Base-by-base conservation (phyloP, 106 monocot species). In the Phalaenopsis equestris region DNA sequence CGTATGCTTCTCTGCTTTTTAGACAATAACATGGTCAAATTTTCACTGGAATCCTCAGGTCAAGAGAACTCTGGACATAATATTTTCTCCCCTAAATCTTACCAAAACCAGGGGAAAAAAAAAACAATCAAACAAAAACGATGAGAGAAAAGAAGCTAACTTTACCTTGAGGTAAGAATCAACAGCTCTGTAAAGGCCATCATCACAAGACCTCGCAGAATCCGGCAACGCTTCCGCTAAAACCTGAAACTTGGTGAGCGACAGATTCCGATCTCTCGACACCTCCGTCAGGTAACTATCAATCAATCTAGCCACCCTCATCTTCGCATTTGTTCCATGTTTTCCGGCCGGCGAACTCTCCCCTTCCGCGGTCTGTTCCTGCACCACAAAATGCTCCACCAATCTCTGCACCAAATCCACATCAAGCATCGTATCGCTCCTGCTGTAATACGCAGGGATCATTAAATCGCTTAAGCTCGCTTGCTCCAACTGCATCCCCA, bases 261-360 rank as follows among this genome's bases (percentile, higher is more conserved):
- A 94, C 11, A 98, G 82, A 56, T 91, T 98, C 43, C 92, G 79
- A 79, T 94, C 97, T 73, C 90, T 90, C 11, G 94, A 86, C 45
- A 98, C 97, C 92, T 98, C 97, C 1, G 97, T 92, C 3, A 98
- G 82, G 73, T 94, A 98, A 42, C 92, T 94, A 77, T 98, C 97
- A 16, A 98, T 42, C 61, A 98, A 73, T 38, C 94, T 86, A 24
- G 96, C 96, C 8, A 97, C 96, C 55, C 94, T 87, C 67, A 78
- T 79, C 86, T 98, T 98, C 1, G 94, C 97, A 73, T 79, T 88
- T 0, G 80, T 0, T 68, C 38, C 24, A 80, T 78, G 42, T 37
- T 55, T 77, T 6, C 49, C 14, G 65, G 83, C 82, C 72, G 81
- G 81, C 19, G 93, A 87, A 75, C 89, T 87, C 47, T 79, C 55